Percentiles rank a stretch among this genome's conserved stretches.
phyloP scores from a whole-genome alignment of 1,284 basidiomycete species.

The Pholiota adiposa region DNA sequence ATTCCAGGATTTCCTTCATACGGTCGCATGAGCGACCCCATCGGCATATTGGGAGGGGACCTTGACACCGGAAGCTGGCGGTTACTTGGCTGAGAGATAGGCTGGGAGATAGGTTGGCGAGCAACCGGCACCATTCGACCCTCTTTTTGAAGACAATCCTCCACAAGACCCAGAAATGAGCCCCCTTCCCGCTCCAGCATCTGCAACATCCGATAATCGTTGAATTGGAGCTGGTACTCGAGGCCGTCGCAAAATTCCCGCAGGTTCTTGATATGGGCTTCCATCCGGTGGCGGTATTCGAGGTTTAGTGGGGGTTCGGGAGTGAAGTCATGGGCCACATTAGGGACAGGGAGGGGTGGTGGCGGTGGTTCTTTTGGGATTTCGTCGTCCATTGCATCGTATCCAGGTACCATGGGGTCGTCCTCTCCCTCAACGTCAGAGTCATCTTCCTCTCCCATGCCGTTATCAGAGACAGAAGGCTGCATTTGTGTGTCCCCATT shows the following conservation, averaged over 20 bases:
- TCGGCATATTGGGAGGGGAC: not conserved
- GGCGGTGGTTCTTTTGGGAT: not conserved
- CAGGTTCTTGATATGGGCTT: constrained; percentile 31
- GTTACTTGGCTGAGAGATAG: constrained; percentile 2
- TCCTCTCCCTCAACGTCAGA: constrained; percentile 6
- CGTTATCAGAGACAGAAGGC: not conserved
- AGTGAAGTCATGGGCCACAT: constrained; percentile 8
- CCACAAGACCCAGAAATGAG: constrained; percentile 31
- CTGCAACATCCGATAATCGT: constrained; percentile 36
- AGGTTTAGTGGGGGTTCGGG: constrained; percentile 9
- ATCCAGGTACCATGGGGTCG: not conserved
- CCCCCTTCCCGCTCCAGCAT: constrained; percentile 34
- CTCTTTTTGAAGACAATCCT: constrained; percentile 35
- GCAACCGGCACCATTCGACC: constrained; percentile 24
- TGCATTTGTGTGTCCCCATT: not conserved
- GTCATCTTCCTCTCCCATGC: constrained; percentile 4
- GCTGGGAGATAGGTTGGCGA: constrained; percentile 1
- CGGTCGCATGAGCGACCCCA: not conserved
- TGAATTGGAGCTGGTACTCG: constrained; percentile 38
- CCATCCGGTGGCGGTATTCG: constrained; percentile 31
- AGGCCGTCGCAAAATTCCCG: constrained; percentile 36
- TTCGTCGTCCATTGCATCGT: constrained; percentile 4
- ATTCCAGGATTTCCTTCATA: constrained; percentile 26
- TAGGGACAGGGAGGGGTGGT: not conserved
- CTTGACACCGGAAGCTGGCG: not conserved